A percentile compares a stretch with the other conserved stretches of the same genome.
Conservation (phyloP, 169 alveolate genomes). For the Eimeria zaria region DNA sequence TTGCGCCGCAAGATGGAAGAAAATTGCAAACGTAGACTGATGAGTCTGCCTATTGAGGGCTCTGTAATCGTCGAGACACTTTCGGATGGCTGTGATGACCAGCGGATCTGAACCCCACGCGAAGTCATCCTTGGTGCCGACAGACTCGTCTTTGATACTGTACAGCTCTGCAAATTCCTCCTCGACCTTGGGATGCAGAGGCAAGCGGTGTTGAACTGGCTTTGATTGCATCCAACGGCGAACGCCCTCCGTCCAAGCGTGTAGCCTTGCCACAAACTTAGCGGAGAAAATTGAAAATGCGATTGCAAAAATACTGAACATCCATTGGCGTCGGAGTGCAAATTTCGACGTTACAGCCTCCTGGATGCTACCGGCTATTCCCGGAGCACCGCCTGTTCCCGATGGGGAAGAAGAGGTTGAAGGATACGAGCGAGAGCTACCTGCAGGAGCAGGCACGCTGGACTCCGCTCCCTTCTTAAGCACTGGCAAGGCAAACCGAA, state of each 20-base stretch:
- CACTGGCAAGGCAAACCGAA: neutral
- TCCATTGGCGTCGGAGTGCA: conserved; percentile 61
- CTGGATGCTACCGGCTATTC: conserved; percentile 13
- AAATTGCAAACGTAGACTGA: conserved; percentile 54
- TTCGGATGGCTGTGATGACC: conserved; percentile 44
- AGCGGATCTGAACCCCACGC: neutral
- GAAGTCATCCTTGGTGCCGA: neutral
- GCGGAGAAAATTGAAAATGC: conserved; percentile 28
- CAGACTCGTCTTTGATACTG: conserved; percentile 16
- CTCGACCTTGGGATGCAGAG: conserved; percentile 16
- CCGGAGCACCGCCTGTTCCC: conserved; percentile 1
- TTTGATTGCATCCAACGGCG: conserved; percentile 13
- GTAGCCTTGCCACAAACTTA: conserved; percentile 1
- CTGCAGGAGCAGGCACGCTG: conserved; percentile 1
- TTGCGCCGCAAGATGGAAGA: conserved; percentile 75
- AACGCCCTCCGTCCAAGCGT: neutral
- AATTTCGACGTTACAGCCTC: conserved; percentile 6
- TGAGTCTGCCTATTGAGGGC: conserved; percentile 28
- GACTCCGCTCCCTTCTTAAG: conserved; percentile 38
- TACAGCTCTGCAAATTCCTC: conserved; percentile 49
- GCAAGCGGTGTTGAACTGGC: neutral
- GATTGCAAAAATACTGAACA: conserved; percentile 2
- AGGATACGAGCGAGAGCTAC: conserved; percentile 37
- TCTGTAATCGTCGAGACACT: conserved; percentile 25
- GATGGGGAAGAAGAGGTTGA: neutral